Evolutionary conservation across 2,329 filamentous ascomycete genomes (phyloP), one percentile per base, ranked within the genome.

Genomic region (Talaromyces marneffei): DNA sequence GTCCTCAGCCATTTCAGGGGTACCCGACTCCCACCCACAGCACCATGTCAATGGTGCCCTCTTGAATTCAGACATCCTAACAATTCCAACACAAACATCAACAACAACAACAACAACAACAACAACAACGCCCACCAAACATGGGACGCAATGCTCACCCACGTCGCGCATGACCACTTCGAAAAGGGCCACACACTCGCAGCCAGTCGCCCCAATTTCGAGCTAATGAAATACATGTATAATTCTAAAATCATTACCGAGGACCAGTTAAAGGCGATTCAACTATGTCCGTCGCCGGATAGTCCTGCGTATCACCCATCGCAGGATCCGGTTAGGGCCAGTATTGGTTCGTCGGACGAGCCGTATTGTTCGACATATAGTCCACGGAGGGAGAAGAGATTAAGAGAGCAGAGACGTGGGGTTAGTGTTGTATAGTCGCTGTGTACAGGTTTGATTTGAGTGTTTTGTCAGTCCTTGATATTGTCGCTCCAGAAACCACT

Each of bases 211-310:
- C 72, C 76, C 6, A 77, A 78, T 63, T 78, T 79, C 53, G 73
- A 75, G 62, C 67, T 79, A 14, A 78, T 79, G 77, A 74, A 73
- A 57, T 78, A 78, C 66, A 71, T 80, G 60, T 79, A 77, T 63
- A 71, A 70, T 18, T 65, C 71, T 57, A 70, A 75, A 31, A 70
- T 80, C 57, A 79, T 80, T 62, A 74, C 70, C 12, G 73, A 74
- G 18, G 74, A 75, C 14, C 74, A 79, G 62, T 75, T 79, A 64
- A 79, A 77, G 65, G 70, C 73, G 25, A 71, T 77, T 63, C 78
- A 80, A 64, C 67, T 79, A 55, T 68, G 72, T 18, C 73, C 75
- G 2, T 68, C 70, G 7, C 72, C 74, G 35, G 70, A 69, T 5
- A 74, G 71, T 55, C 73, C 74, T 4, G 73, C 69, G 16, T 75